Percentiles rank a stretch among this genome's conserved stretches.
These are phyloP conservation scores for Fusarium sambucinum DNA, from an alignment of 2,329 filamentous ascomycete genomes.

Conservation along the genomic window DNA sequence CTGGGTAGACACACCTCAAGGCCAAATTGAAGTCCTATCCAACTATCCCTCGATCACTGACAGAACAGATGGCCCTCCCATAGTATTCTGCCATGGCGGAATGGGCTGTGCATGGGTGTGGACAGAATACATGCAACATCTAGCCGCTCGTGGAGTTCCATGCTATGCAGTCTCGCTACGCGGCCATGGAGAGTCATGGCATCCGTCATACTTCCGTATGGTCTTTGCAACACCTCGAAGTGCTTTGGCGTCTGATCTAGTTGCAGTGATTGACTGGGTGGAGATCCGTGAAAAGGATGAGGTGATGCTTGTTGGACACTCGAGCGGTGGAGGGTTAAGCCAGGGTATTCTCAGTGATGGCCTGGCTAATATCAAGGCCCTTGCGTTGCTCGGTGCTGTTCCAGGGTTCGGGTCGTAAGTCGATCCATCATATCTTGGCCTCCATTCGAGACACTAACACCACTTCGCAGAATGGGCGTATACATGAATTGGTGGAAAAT, in stretches of 20 bases:
- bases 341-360: conserved; percentile 62
- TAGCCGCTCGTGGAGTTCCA: conserved; percentile 58
- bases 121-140: conserved; percentile 64
- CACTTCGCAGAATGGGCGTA: conserved; percentile 55
- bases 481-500: conserved; percentile 61
- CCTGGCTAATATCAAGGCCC: conserved; percentile 56
- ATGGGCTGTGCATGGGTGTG: conserved; percentile 67
- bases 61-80: conserved; percentile 46
- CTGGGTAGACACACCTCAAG: conserved; percentile 59
- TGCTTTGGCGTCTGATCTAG: conserved; percentile 59
- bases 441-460: conserved; percentile 9
- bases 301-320: conserved; percentile 63
- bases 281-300: conserved; percentile 45
- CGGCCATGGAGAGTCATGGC: conserved; percentile 66
- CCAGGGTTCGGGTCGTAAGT: conserved; percentile 57
- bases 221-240: conserved; percentile 59
- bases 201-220: conserved; percentile 62
- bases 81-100: conserved; percentile 67
- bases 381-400: conserved; percentile 61
- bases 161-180: conserved; percentile 66
- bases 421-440: neutral
- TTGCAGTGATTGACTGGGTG: conserved; percentile 57
- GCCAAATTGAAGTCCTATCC: conserved; percentile 63
- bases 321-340: conserved; percentile 62
- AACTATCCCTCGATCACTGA: conserved; percentile 49